A percentile compares a stretch with the other conserved stretches of the same genome.
These are phyloP conservation scores for Misopates orontium DNA, from an alignment of 257 asterid species.

Conservation along the genomic window DNA sequence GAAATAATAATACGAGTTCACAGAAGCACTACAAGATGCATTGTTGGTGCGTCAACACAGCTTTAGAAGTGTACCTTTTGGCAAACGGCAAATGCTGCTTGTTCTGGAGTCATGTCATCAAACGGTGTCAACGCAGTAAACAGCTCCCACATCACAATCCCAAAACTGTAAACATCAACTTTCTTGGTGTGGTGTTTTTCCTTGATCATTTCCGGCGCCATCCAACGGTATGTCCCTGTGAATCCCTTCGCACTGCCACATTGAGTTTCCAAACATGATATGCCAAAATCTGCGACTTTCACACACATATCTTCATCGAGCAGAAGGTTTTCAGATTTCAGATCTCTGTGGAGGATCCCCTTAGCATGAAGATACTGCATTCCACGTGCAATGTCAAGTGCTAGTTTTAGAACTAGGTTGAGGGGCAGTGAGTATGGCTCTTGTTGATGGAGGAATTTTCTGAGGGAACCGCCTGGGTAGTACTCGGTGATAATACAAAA, in stretches of 20 bases:
- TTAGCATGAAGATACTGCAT: slow-evolving; percentile 89
- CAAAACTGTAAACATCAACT: slow-evolving; percentile 92
- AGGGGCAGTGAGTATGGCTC: slow-evolving; percentile 83
- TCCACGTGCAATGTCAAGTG: slow-evolving; percentile 87
- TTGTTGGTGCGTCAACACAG: no score
- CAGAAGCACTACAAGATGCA: no score
- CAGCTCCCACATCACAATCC: slow-evolving; percentile 92
- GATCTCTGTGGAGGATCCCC: slow-evolving; percentile 95
- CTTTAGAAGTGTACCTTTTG: no score
- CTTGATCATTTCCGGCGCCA: slow-evolving; percentile 98
- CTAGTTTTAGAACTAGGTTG: slow-evolving; percentile 63
- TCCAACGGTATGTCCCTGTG: slow-evolving; percentile 98
- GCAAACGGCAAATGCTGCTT: slow-evolving; percentile 98
- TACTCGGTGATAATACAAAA: slow-evolving; percentile 93
- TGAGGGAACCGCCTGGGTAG: slow-evolving; percentile 87
- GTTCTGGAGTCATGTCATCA: slow-evolving; percentile 92
- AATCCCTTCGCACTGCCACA: slow-evolving; percentile 94
- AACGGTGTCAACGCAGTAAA: slow-evolving; percentile 89
- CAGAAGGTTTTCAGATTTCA: slow-evolving; percentile 86
- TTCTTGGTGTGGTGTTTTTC: slow-evolving; percentile 91
- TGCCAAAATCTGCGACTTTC: slow-evolving; percentile 94
- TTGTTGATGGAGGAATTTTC: slow-evolving; percentile 92
- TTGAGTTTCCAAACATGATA: slow-evolving; percentile 90
- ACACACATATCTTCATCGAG: slow-evolving; percentile 87
- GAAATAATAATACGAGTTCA: no score